Evolutionary conservation across 768 basidiomycete species (phyloP), one percentile per base, ranked within the genome.

Genomic region (Phylloporus sp.): DNA sequence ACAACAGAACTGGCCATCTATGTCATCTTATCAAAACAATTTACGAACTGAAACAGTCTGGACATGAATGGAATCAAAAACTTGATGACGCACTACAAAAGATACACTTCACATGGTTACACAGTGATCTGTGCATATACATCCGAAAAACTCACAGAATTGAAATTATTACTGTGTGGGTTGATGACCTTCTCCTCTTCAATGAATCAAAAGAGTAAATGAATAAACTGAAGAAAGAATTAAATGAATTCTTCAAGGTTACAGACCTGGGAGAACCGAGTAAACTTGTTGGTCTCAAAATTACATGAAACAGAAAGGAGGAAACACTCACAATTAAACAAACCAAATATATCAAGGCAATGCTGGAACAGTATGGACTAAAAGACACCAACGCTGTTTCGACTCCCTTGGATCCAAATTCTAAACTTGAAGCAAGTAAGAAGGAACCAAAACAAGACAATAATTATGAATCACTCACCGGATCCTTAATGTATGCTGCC

Each of bases 11-110:
- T 0, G 1, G 23, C 0, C 15, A 44, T 1, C 54, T 68, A 45
- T 68, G 64, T 9, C 22, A 10, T 6, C 48, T 72, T 2, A 47
- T 46, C 38, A 61, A 49, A 16, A 50, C 59, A 0, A 7, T 72
- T 0, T 72, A 71, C 45, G 65, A 69, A 3, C 46, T 72, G 0
- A 69, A 70, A 45, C 70, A 72, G 22, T 54, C 61, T 0, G 61
- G 64, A 0, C 35, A 46, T 2, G 52, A 66, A 45, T 74, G 68
- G 70, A 65, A 73, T 43, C 28, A 59, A 6, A 45, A 68, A 39
- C 43, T 73, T 2, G 27, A 54, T 34, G n/a, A n/a, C n/a, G n/a
- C n/a, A 10, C 23, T 50, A 1, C 11, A 2, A 3, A 5, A 22
- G 1, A 36, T 27, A 4, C 20, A 26, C 3, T 53, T 49, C 28